Base-by-base conservation (phyloP, 768 basidiomycete species). In the Auricularia auricula-judae region DNA sequence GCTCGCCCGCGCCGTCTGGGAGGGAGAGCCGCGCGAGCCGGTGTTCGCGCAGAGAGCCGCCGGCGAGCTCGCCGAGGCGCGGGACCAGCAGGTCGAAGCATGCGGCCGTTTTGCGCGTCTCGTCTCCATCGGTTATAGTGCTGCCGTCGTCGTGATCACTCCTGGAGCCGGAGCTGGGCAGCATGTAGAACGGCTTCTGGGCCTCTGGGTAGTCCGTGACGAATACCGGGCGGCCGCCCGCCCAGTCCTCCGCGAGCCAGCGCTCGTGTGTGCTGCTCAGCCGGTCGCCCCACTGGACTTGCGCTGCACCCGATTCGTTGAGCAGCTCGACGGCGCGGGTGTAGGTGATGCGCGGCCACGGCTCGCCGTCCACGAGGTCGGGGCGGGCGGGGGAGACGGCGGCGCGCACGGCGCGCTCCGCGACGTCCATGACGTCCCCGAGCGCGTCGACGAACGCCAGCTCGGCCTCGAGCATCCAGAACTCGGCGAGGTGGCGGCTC, bases 381-480 rank as follows among this genome's bases (percentile, higher is more conserved):
- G 29, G 29, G 29, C 29, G 29, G 29, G 29, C 2, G 29, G 29
- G 29, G 29, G 65, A 64, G 18, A 76, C 72, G 21, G 77, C 76
- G 33, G 72, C 68, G 77, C 77, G 84, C 67, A 82, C 79, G 63
- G 75, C 79, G 21, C 74, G 78, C 71, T 91, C 88, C 2, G 84
- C 81, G 29, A 87, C 76, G 54, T 73, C 69, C 72, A 86, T 83
- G 18, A 89, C 73, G 51, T 80, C 78, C 2, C 77, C 76, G 3
- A 88, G 72, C 29, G 69, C 68, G 23, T 78, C 76, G 2, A 72
- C 67, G 71, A 86, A 89, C 0, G 86, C 86, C 82, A 92, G 87
- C 72, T 99, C 97, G 0, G 91, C 95, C 76, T 99, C 97, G 63
- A 98, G 84, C 97, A 99, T 99, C 90, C 93, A 98, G 74, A 99